A percentile compares a stretch with the other conserved stretches of the same genome.
phyloP scores from a whole-genome alignment of 179 eudicot species.

The Amaranthus tricolor region DNA sequence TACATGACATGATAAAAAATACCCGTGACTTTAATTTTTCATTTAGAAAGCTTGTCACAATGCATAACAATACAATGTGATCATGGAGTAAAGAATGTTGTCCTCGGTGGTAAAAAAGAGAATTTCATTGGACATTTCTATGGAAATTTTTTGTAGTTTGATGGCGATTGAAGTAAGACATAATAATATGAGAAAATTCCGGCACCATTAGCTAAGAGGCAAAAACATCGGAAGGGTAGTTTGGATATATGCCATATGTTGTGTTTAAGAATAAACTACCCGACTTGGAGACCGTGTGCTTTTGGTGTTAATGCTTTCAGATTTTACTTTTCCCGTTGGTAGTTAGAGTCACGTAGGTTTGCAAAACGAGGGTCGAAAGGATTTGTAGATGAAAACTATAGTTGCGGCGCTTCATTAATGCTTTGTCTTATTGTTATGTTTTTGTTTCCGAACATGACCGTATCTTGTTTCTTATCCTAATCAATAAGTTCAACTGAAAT shows the following conservation, averaged over 20 bases:
- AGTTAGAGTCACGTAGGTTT: background rate
- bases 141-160: background rate
- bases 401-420: background rate
- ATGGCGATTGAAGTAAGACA: background rate
- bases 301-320: background rate
- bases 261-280: background rate
- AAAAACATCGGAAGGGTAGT: no score
- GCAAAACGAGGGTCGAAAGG: background rate
- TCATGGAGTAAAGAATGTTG: background rate
- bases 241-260: background rate
- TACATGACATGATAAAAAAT: no score
- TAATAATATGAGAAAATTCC: background rate
- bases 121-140: background rate
- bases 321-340: background rate
- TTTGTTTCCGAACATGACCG: background rate
- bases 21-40: no score
- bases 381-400: background rate
- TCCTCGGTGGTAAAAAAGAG: background rate
- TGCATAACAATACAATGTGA: background rate
- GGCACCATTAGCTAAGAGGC: no score
- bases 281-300: background rate
- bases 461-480: slow-evolving; percentile 5
- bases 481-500: background rate
- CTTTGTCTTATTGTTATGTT: background rate
- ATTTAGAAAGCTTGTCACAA: no score